Base-by-base conservation (phyloP, 768 basidiomycete genomes). In the Russula earlei region DNA sequence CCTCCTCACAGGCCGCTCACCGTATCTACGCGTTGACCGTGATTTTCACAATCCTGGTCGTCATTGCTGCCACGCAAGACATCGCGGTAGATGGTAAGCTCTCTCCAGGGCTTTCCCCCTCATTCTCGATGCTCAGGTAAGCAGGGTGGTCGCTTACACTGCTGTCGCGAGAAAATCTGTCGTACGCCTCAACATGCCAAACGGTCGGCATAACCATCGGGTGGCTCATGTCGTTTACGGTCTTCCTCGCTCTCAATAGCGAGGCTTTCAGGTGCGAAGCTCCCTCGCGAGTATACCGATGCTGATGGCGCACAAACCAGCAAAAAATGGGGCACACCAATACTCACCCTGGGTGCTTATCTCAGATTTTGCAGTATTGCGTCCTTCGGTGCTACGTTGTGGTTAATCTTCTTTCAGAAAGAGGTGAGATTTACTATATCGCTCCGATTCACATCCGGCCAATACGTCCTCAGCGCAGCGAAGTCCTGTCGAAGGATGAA, bases 31-130 rank as follows among this genome's bases (percentile, higher is more conserved):
- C 85, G 62, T 73, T 99, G 44, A 95, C 96, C 2, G 70, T 79
- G 45, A 72, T 93, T n/a, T 99, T 97, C 66, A 90, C 92, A 2
- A 77, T 82, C 33, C 81, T 99, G 36, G 94, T 99, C 33, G 79
- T 92, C 62, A 87, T 98, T 65, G 95, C 96, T n/a, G 96, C 96
- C 7, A 99, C 96, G 0, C 96, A 99, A 82, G 94, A 98, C 69
- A 97, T 98, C 55, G 95, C 95, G 46, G 95, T 98, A 19, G 95
- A 98, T 64, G 95, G 91, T 94, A 76, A 66, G 74, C 70, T 5
- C 29, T 43, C 27, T 61, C 52, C 8, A 37, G 69, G 46, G 62
- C 34, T n/a, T 49, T n/a, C n/a, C 67, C 71, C 51, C 70, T 74
- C 36, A 71, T 17, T 71, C n/a, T 72, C 68, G 71, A 56, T 64